Base-by-base conservation (phyloP, 345 rosid genomes). In the Anacardium occidentale region DNA sequence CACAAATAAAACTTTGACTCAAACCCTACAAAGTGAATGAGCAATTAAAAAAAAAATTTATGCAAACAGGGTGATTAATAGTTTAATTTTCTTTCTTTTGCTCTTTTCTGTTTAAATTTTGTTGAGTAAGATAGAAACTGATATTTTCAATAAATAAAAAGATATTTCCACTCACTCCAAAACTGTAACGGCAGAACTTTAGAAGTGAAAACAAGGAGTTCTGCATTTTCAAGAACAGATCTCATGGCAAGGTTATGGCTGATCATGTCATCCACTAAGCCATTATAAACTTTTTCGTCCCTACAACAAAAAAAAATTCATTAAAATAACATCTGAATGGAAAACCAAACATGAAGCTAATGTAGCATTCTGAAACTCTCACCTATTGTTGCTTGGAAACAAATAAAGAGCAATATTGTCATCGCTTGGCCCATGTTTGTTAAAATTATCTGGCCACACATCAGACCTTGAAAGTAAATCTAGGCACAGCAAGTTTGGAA, bases 171-270 rank as follows among this genome's bases (percentile, higher is more conserved):
- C 95, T 91, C 69, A 91, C 98, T 83, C 95, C 91, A 76, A 22
- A 17, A 81, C 20, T 66, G 73, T 72, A 68, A 26, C 2, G 97
- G 96, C 87, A 93, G 81, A 54, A 69, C 14, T 3, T 52, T 77
- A 48, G 98, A 91, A 47, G 91, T 71, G 81, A 85, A 93, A 42
- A 93, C 77, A 54, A 93, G 71, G 70, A 91, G 86, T 62, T 90
- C 97, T 6, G 84, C 93, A 69, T 84, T 76, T 70, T 85, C 59
- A 74, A 87, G 70, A 34, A 76, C 59, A 12, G 77, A 74, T 86
- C 76, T 88, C 83, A 93, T 77, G 61, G 85, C 94, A 60, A 73
- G 78, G 72, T 87, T 87, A 6, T 58, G 59, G 56, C 47, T 18
- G 54, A 85, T 85, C 89, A 93, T 88, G 65, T 81, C 85, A 50